Conservation (phyloP, 1,139 yeast species). For the Scheffersomyces titani region DNA sequence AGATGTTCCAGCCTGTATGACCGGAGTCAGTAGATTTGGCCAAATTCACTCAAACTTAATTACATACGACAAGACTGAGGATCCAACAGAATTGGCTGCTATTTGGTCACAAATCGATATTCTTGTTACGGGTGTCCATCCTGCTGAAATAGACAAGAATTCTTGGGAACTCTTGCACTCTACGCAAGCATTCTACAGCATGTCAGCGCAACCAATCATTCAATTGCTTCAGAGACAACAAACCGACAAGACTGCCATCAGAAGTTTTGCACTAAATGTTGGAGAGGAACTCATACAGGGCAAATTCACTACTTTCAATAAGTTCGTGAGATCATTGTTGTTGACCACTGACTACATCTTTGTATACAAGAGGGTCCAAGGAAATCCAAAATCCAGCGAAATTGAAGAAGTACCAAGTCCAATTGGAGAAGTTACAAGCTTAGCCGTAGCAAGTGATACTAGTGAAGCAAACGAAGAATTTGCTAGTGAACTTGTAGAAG, state of each 20-base stretch:
- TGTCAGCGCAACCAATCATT: conserved; percentile 21
- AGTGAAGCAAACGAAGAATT: not conserved
- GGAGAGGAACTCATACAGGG: conserved; percentile 20
- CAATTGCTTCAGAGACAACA: conserved; percentile 12
- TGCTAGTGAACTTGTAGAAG: not conserved
- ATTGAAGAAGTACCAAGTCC: not conserved
- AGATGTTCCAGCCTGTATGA: conserved; percentile 84
- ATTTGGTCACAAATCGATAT: conserved; percentile 61
- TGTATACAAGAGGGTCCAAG: conserved; percentile 27
- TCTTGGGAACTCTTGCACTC: conserved; percentile 30
- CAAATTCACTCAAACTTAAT: conserved; percentile 46
- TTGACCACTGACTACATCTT: conserved; percentile 26
- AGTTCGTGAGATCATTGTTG: conserved; percentile 23
- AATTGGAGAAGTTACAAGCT: not conserved
- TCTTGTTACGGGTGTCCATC: conserved; percentile 49
- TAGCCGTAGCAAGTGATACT: too few species aligned
- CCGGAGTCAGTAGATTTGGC: conserved; percentile 79
- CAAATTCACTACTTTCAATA: conserved; percentile 13
- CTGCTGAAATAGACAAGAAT: conserved; percentile 10
- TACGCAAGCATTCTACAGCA: conserved; percentile 22
- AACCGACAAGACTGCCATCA: conserved; percentile 8
- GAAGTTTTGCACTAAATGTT: conserved; percentile 12
- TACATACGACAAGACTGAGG: conserved; percentile 79
- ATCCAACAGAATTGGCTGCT: conserved; percentile 29
- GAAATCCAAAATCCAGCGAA: not conserved